Conservation (phyloP, 2,329 filamentous ascomycete species). For the Ambrosiella xylebori region DNA sequence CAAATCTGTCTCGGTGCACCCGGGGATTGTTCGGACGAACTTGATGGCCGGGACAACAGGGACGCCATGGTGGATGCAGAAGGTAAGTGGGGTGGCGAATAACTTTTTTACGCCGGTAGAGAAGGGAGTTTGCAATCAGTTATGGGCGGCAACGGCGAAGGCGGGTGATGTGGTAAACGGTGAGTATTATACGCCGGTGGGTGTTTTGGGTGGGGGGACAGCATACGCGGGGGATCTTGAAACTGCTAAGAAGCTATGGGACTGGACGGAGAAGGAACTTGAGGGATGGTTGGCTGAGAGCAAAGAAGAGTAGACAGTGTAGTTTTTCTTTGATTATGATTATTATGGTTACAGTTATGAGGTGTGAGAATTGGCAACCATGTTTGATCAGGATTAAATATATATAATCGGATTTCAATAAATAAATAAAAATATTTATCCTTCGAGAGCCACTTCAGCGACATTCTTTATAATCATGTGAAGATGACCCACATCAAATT, state of each 20-base stretch:
- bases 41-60: constrained; percentile 15
- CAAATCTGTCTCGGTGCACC: constrained; percentile 17
- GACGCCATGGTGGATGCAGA: constrained; percentile 7
- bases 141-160: constrained; percentile 25
- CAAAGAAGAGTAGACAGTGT: not conserved
- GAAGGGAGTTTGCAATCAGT: constrained; percentile 24
- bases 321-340: not conserved
- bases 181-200: constrained; percentile 21
- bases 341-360: too few species aligned
- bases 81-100: constrained; percentile 13
- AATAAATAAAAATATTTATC: too few species aligned
- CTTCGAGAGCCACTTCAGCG: too few species aligned
- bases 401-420: too few species aligned
- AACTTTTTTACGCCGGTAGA: constrained; percentile 16
- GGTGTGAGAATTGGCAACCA: too few species aligned
- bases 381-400: too few species aligned
- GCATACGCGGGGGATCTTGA: constrained; percentile 17
- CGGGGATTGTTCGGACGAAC: constrained; percentile 18
- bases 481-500: too few species aligned
- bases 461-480: too few species aligned
- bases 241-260: constrained; percentile 20
- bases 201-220: constrained; percentile 16
- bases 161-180: constrained; percentile 18
- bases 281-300: constrained; percentile 9
- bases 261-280: constrained; percentile 22